These are phyloP conservation scores for Fusarium pseudocircinatum DNA, from an alignment of 2,329 filamentous ascomycete species.

Conservation along the genomic window DNA sequence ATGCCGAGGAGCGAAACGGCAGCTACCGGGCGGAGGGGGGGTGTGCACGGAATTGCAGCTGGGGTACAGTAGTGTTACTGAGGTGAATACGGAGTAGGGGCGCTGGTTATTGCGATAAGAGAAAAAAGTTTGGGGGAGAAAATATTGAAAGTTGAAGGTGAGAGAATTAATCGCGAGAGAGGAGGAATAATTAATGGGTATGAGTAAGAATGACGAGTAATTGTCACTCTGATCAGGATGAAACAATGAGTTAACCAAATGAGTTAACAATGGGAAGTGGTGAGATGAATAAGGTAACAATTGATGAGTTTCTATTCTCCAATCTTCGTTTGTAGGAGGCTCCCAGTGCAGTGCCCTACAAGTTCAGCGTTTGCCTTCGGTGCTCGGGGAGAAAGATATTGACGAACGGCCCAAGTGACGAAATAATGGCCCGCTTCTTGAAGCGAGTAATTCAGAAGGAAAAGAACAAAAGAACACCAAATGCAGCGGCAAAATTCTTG, in stretches of 20 bases:
- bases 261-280: conserved; percentile 3
- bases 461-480: background rate
- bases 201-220: conserved; percentile 1
- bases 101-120: conserved; percentile 7
- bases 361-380: conserved; percentile 4
- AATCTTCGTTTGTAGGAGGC: conserved; percentile 2
- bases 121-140: conserved; percentile 2
- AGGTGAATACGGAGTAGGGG: background rate
- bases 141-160: background rate
- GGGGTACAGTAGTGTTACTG: conserved; percentile 31
- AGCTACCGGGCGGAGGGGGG: conserved; percentile 44
- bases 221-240: background rate
- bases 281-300: conserved; percentile 18
- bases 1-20: conserved; percentile 44
- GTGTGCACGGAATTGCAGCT: conserved; percentile 40
- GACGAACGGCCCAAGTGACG: background rate
- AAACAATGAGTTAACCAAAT: conserved; percentile 1
- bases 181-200: conserved; percentile 8
- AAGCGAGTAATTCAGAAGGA: background rate
- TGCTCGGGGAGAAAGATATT: background rate
- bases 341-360: background rate
- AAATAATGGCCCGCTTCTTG: conserved; percentile 4
- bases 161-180: background rate
- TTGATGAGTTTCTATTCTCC: conserved; percentile 21
- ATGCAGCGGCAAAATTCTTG: background rate